Evolutionary conservation across 1,139 yeast genomes (phyloP), one percentile per base, ranked within the genome.

Genomic region (Geotrichum europaeum): DNA sequence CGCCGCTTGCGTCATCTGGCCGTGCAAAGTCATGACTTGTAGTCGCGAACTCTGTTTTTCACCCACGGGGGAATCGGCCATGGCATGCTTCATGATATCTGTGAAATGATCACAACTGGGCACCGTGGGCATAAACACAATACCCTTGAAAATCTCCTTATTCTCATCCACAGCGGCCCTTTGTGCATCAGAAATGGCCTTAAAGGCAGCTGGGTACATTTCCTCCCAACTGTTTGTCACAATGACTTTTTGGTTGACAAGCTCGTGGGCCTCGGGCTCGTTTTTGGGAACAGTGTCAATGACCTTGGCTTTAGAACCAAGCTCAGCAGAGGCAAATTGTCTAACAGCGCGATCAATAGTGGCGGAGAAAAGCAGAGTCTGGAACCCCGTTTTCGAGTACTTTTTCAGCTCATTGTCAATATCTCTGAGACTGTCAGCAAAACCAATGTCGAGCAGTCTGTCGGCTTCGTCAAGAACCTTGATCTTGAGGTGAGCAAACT

Each of bases 401-500:
- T 64, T 65, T 59, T 78, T 79, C 64, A 87, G 76, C 47, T 73
- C 72, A 13, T 75, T 75, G 58, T 87, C 70, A 62, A 89, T 86
- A 51, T 78, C 75, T 61, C 80, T 78, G 63, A 90, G 76, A 63
- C 84, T 86, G 57, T 80, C 83, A 69, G 83, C 84, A 71, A 90
- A 90, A 15, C 95, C 95, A 64, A 83, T 84, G 71, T 87, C 94
- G 65, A 89, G 77, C 57, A 89, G 75, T 69, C 94, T 81, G 74
- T 89, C 96, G 55, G 97, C 96, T 77, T 91, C 97, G 73, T 91
- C 97, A 65, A 89, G 83, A 45, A 90, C 86, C 66, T 89, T 79
- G 67, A 85, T 83, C 63, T 81, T 79, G 59, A 92, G 76, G 60
- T 78, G 76, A 51, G 76, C 71, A 71, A 90, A 86, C 51, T 79